Conservation (phyloP, 768 basidiomycete genomes). For the Suillus discolor region DNA sequence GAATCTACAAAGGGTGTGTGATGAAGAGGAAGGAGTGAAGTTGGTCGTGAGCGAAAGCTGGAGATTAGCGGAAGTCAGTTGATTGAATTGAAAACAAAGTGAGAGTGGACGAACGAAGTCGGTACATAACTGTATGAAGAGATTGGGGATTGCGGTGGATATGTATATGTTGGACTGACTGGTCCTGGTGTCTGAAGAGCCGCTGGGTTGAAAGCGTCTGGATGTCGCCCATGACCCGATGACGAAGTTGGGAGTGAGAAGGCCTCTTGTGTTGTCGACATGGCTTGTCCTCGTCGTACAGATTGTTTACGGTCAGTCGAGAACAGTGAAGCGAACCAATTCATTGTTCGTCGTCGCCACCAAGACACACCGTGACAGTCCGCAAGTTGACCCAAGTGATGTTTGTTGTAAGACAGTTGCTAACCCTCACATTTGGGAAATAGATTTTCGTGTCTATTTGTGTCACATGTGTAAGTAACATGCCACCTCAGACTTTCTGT, state of each 20-base stretch:
- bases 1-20: constrained; percentile 49
- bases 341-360: constrained; percentile 46
- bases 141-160: constrained; percentile 66
- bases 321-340: constrained; percentile 75
- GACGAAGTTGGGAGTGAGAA: constrained; percentile 83
- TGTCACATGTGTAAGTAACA: background rate
- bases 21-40: constrained; percentile 70
- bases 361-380: constrained; percentile 1
- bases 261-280: constrained; percentile 83
- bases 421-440: constrained; percentile 6
- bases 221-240: constrained; percentile 53
- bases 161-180: constrained; percentile 63
- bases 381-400: background rate
- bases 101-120: constrained; percentile 44
- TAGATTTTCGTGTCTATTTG: constrained; percentile 13
- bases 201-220: constrained; percentile 62
- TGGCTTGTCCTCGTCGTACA: constrained; percentile 61
- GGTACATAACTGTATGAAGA: constrained; percentile 63
- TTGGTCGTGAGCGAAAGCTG: constrained; percentile 48
- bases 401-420: constrained; percentile 3
- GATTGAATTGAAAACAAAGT: constrained; percentile 3
- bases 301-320: constrained; percentile 50
- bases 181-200: constrained; percentile 52
- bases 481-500: constrained; percentile 7
- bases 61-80: constrained; percentile 9